These are phyloP conservation scores for Beverwykella pulmonaria DNA, from an alignment of 495 filamentous ascomycete species.

Conservation along the genomic window DNA sequence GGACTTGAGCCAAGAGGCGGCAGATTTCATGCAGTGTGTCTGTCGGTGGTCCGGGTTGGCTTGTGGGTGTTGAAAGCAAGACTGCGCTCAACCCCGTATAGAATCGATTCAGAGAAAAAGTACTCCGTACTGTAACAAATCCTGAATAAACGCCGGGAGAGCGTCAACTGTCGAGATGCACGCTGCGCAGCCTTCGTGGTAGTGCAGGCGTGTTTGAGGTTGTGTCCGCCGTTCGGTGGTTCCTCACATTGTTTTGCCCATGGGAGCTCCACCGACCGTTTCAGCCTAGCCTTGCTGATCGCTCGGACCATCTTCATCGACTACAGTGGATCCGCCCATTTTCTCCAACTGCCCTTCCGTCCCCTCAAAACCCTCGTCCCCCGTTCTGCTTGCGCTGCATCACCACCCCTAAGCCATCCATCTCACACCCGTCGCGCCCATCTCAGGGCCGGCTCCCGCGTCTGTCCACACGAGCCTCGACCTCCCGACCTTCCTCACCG, in stretches of 20 bases:
- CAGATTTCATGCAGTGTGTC: background rate
- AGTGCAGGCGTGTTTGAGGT: background rate
- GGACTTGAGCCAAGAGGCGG: background rate
- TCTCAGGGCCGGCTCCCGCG: constrained; percentile 13
- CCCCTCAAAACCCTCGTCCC: constrained; percentile 11
- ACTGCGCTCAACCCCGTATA: too few species aligned
- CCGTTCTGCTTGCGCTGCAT: constrained; percentile 11
- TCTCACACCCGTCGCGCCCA: constrained; percentile 26
- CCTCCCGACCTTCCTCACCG: background rate
- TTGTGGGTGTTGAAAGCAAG: too few species aligned
- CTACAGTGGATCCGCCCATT: background rate
- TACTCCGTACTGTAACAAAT: too few species aligned
- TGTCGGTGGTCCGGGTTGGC: background rate
- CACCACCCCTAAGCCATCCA: constrained; percentile 12
- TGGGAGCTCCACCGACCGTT: constrained; percentile 11
- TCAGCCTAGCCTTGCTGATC: background rate
- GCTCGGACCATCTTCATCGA: constrained; percentile 9
- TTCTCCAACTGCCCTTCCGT: background rate
- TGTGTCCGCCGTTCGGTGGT: background rate
- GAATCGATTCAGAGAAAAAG: too few species aligned
- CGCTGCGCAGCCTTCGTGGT: too few species aligned
- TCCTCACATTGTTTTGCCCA: background rate
- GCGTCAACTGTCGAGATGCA: too few species aligned
- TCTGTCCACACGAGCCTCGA: background rate
- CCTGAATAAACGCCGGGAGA: too few species aligned